Evolutionary conservation across 1,139 yeast genomes (phyloP).

Genomic region (Scheffersomyces illinoinensis): DNA sequence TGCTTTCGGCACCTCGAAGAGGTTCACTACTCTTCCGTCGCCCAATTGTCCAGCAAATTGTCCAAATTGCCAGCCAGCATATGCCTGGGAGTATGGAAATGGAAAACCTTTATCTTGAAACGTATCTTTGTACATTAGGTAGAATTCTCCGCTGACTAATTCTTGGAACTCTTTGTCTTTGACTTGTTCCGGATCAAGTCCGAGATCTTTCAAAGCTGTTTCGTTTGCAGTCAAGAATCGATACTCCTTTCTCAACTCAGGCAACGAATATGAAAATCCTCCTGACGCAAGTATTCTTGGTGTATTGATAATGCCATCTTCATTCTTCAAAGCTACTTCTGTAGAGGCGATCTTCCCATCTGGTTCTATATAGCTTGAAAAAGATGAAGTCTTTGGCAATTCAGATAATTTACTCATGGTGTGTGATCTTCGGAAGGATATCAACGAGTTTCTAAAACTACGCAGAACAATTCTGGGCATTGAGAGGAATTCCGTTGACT

Average conservation of each 20-base stretch:
- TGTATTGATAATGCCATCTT: slow-evolving; percentile 32
- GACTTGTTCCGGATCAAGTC: slow-evolving; percentile 43
- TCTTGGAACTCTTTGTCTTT: slow-evolving; percentile 48
- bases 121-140: slow-evolving; percentile 20
- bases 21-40: slow-evolving; percentile 85
- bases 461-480: not conserved
- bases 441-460: not conserved
- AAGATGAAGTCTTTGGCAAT: slow-evolving; percentile 47
- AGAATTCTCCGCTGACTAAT: slow-evolving; percentile 63
- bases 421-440: not conserved
- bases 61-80: slow-evolving; percentile 97
- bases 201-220: slow-evolving; percentile 61
- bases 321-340: slow-evolving; percentile 48
- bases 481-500: not conserved
- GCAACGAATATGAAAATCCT: slow-evolving; percentile 68
- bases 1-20: slow-evolving; percentile 62
- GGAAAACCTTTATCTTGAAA: slow-evolving; percentile 44
- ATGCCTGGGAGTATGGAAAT: slow-evolving; percentile 85
- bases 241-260: slow-evolving; percentile 59
- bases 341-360: slow-evolving; percentile 59
- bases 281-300: slow-evolving; percentile 69
- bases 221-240: slow-evolving; percentile 60
- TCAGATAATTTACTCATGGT: slow-evolving; percentile 15
- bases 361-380: slow-evolving; percentile 54
- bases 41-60: slow-evolving; percentile 96